Evolutionary conservation across 73 alveolate species (phyloP), one percentile per base, ranked within the genome.

Genomic region (Stentor roeselii): DNA sequence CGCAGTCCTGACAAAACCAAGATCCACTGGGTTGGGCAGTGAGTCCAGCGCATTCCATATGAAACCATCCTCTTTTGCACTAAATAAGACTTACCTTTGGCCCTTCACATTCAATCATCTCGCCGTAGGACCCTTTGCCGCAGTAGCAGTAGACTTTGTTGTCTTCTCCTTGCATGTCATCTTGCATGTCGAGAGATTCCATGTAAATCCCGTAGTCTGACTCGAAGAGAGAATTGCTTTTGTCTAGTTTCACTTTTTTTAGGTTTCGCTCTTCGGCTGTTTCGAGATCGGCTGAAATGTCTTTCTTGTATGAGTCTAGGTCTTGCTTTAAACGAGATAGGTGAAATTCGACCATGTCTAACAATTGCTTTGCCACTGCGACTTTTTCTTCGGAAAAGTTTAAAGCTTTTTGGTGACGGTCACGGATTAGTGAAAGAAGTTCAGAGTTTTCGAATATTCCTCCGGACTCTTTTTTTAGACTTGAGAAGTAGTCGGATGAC

Each of bases 51-150:
- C 97, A 92, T 86, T 87, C 93, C 78, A 92, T 90, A 75, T 92
- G 97, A 89, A 92, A 92, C 97, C 97, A 92, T 90, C 90, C 95
- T 88, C 91, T 90, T 75, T 90, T 87, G 75, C 97, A 92, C 35
- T 58, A 84, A 15, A n/a, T n/a, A n/a, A n/a, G n/a, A n/a, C n/a
- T n/a, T n/a, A n/a, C n/a, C n/a, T n/a, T n/a, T n/a, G 97, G 97
- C 60, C 90, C 87, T 80, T 92, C 97, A 83, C 97, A 92, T 80
- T 88, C 93, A 42, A 92, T 92, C 97, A 92, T 92, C 82, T 92
- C 91, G 14, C 91, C 97, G 87, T 89, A 89, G 75, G 93, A 87
- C 30, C 84, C 94, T 82, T 90, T 90, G 82, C 87, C 84, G 82
- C 97, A 92, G 84, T 84, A 92, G 82, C 97, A 92, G 82, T 85